Evolutionary conservation across 31 red algal genomes (phyloP), one percentile per base, ranked within the genome.

Genomic region (Odonthalia washingtoniensis): DNA sequence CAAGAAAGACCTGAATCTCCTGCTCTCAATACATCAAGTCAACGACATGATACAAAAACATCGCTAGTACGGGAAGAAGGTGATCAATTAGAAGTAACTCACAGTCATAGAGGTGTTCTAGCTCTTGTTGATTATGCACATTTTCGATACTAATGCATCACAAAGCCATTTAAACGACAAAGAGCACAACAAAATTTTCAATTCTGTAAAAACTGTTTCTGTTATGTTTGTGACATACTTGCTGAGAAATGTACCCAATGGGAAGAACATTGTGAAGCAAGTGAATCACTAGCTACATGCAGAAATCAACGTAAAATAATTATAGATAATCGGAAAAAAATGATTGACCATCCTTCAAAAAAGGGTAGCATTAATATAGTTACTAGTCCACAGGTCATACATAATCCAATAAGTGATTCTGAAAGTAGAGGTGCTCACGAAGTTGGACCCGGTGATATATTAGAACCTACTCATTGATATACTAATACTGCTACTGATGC

Each of bases 211-310:
- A 85, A 80, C 41, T 92, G 89, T 43, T 92, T 92, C 42, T 92
- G 89, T 44, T 92, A 85, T 73, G 89, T 92, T 28, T 92, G 89
- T 34, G 89, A 92, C 39, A 70, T 92, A 3, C 62, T 17, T 3
- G 82, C 82, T 32, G 53, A 32, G 1, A 33, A 78, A 27, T 92
- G 89, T 52, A 30, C 9, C n/a, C 21, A 70, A 44, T 92, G 89
- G 89, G 43, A 31, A 5, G 72, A 70, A 4, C 89, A 92, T 40
- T 92, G 81, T 57, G 61, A 68, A 49, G 89, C 89, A 33, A 42
- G 60, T 3, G 88, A 83, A 14, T 14, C 49, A 9, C 12, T 57
- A 21, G 9, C 49, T 14, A 9, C 9, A 14, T 57, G 49, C 12
- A 9, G 49, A 57, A 57, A 57, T 57, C 21, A 14, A 57, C 9